Evolutionary conservation across 75 land plant genomes (phyloP).

Genomic region (Chamaecyparis obtusa): DNA sequence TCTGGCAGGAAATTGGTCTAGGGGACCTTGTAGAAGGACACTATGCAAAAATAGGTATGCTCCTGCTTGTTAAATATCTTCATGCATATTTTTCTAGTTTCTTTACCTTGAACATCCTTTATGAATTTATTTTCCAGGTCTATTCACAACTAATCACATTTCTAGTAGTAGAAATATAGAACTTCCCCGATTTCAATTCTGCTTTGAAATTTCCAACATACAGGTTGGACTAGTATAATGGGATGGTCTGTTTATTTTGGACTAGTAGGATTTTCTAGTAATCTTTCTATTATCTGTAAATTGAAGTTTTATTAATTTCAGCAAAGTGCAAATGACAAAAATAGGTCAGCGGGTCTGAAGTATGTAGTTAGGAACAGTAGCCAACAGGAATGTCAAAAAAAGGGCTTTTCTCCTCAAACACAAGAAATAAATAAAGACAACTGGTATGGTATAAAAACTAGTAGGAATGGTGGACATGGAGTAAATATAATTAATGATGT

Average conservation of each 20-base stretch:
- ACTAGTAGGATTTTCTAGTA: background rate
- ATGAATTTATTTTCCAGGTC: background rate
- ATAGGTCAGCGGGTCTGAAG: background rate
- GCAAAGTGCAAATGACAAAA: background rate
- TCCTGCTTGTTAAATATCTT: conserved; percentile 1
- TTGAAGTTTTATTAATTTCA: background rate
- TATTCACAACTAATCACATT: background rate
- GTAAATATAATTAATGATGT: background rate
- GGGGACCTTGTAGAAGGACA: conserved; percentile 95
- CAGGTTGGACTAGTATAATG: background rate
- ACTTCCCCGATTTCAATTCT: background rate
- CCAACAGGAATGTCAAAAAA: background rate
- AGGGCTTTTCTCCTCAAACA: background rate
- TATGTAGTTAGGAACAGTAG: background rate
- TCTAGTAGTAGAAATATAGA: background rate
- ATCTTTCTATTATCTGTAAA: background rate
- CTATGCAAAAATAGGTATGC: conserved; percentile 93
- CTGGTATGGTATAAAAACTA: background rate
- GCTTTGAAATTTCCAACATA: background rate
- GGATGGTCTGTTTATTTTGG: background rate
- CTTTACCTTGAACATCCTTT: background rate
- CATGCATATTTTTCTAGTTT: background rate
- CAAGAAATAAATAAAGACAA: background rate
- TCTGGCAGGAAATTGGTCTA: conserved; percentile 97
- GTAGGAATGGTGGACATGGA: background rate